Evolutionary conservation across 192 early-diverging fungal genomes (phyloP).

Genomic region (Diversispora epigaea): DNA sequence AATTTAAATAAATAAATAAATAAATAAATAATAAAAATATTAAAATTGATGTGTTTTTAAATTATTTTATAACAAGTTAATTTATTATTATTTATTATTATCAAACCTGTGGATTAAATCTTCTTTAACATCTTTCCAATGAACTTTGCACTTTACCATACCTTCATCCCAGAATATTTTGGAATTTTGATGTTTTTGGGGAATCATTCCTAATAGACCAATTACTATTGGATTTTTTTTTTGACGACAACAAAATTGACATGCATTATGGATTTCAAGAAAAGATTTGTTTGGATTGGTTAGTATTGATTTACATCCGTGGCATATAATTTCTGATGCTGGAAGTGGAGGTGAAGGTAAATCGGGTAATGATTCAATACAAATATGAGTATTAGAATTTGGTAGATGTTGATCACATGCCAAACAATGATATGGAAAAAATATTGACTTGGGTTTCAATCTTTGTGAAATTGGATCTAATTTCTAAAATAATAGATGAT

Average conservation of each 20-base stretch:
- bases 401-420: not conserved
- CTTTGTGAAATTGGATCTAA: constrained; percentile 6
- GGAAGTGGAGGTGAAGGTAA: not conserved
- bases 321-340: not conserved
- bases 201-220: not conserved
- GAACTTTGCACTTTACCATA: not conserved
- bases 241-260: not conserved
- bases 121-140: not conserved
- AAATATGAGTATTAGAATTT: not conserved
- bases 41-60: too few relatives aligned
- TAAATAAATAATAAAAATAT: too few relatives aligned
- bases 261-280: not conserved
- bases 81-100: too few relatives aligned
- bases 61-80: too few relatives aligned
- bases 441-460: not conserved
- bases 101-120: too few relatives aligned
- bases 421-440: constrained; percentile 15
- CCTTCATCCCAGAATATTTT: too few relatives aligned
- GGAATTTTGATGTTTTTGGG: not conserved
- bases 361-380: not conserved
- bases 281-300: not conserved
- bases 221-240: not conserved
- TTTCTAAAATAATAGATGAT: not conserved
- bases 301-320: not conserved
- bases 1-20: too few relatives aligned